phyloP scores from a whole-genome alignment of 1,284 basidiomycete genomes.

The Retiboletus flavoniger region DNA sequence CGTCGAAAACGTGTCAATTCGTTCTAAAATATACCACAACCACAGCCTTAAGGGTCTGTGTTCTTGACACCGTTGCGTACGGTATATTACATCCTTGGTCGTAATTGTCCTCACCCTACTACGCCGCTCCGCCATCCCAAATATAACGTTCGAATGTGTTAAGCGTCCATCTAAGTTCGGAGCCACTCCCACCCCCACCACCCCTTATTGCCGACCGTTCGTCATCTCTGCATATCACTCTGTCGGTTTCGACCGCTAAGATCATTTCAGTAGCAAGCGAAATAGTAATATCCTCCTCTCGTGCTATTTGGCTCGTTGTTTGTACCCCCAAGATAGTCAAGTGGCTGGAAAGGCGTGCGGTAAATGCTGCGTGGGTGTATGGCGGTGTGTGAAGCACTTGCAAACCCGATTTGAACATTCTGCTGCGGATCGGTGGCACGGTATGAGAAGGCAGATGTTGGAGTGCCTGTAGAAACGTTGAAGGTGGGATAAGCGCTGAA shows the following conservation, averaged over 20 bases:
- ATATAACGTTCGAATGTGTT: conserved; percentile 66
- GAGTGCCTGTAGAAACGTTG: conserved; percentile 74
- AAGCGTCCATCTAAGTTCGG: conserved; percentile 35
- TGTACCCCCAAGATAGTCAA: conserved; percentile 49
- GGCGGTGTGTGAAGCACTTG: conserved; percentile 82
- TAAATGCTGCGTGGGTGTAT: conserved; percentile 66
- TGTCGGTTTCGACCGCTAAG: conserved; percentile 62
- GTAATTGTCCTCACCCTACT: conserved; percentile 10
- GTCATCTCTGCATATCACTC: conserved; percentile 76
- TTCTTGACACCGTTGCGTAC: conserved; percentile 19
- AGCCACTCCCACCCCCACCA: conserved; percentile 35
- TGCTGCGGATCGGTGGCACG: conserved; percentile 62
- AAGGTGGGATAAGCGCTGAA: conserved; percentile 83
- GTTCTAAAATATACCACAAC: conserved; percentile 1
- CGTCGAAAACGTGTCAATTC: conserved; percentile 32
- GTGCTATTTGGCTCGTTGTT: conserved; percentile 65
- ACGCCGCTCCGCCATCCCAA: conserved; percentile 60
- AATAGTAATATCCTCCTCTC: conserved; percentile 66
- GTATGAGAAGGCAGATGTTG: conserved; percentile 70
- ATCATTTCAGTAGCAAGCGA: conserved; percentile 76
- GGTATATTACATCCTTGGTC: conserved; percentile 10
- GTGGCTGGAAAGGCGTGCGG: conserved; percentile 57
- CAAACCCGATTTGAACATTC: conserved; percentile 71
- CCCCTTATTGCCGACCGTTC: conserved; percentile 42
- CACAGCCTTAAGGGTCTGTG: conserved; percentile 15